These are phyloP conservation scores for Strobilomyces confusus DNA, from an alignment of 768 basidiomycete genomes.

Conservation along the genomic window DNA sequence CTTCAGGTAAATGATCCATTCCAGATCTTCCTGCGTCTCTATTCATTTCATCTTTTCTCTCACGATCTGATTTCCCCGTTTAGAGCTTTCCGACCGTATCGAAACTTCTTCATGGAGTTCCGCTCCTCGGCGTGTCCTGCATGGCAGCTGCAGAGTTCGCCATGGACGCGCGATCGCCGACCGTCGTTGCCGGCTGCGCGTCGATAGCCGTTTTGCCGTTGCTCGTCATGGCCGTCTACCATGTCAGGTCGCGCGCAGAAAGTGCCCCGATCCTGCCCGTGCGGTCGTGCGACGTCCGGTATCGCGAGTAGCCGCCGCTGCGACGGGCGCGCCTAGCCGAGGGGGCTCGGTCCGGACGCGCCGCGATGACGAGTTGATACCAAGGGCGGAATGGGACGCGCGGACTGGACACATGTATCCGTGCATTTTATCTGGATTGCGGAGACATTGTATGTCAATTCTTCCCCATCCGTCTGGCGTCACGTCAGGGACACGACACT, in stretches of 20 bases:
- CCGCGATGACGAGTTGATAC: too few relatives aligned
- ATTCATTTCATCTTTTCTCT: background rate
- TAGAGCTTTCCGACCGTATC: background rate
- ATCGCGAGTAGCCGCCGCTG: too few relatives aligned
- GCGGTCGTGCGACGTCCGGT: background rate
- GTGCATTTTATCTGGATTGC: too few relatives aligned
- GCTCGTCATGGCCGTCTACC: background rate
- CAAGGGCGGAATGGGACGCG: too few relatives aligned
- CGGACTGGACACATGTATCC: too few relatives aligned
- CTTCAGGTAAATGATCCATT: background rate
- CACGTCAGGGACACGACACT: too few relatives aligned
- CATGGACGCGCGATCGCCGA: conserved; percentile 6
- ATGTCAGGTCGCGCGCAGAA: background rate
- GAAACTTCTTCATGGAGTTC: background rate
- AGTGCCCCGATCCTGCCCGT: background rate
- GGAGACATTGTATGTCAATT: too few relatives aligned
- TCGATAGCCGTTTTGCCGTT: conserved; percentile 11
- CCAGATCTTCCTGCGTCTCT: background rate
- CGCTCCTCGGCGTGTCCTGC: conserved; percentile 6
- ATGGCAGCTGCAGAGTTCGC: conserved; percentile 9
- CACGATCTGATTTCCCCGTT: background rate
- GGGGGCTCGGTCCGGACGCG: too few relatives aligned
- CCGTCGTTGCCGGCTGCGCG: conserved; percentile 1
- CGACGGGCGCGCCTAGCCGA: too few relatives aligned
- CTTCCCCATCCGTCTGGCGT: too few relatives aligned